A percentile compares a stretch with the other conserved stretches of the same genome.
Conservation (phyloP, 1,139 yeast species). For the Zygosaccharomyces sapae region DNA sequence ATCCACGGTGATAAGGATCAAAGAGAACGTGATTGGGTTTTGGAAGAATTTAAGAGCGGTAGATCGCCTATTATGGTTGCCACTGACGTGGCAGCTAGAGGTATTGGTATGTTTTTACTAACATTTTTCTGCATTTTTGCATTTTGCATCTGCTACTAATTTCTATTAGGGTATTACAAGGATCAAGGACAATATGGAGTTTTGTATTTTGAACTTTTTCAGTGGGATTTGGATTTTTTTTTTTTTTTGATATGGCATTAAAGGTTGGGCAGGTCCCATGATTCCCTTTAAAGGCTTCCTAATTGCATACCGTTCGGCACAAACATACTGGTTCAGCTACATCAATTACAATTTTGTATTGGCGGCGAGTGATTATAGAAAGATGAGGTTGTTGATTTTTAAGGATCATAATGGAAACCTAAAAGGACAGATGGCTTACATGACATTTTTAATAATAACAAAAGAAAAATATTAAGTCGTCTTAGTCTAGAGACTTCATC, state of each 20-base stretch:
- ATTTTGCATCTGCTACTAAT: slow-evolving; percentile 8
- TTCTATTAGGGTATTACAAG: neutral
- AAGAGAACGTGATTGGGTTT: slow-evolving; percentile 98
- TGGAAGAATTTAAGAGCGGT: slow-evolving; percentile 86
- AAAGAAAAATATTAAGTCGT: neutral
- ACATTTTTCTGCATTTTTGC: slow-evolving; percentile 13
- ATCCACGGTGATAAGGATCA: slow-evolving; percentile 99
- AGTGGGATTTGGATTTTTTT: neutral
- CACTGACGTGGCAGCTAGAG: slow-evolving; percentile 99
- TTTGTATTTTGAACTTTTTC: slow-evolving; percentile 6
- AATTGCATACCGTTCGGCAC: slow-evolving; percentile 8
- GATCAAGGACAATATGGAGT: neutral
- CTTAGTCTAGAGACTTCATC: slow-evolving; percentile 2
- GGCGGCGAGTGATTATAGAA: slow-evolving; percentile 5
- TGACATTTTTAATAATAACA: neutral
- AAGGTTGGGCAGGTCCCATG: slow-evolving; percentile 2
- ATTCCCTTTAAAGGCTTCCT: slow-evolving; percentile 3
- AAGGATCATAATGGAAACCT: neutral
- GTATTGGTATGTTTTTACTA: slow-evolving; percentile 83
- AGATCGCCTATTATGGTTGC: slow-evolving; percentile 97
- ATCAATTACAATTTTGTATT: slow-evolving; percentile 1
- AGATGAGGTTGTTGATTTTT: slow-evolving; percentile 5
- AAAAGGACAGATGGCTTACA: neutral
- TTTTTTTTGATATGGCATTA: slow-evolving; percentile 5
- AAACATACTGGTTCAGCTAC: slow-evolving; percentile 9